Evolutionary conservation across 225 moss, liverwort and hornwort genomes (phyloP), one percentile per base, ranked within the genome.

Genomic region (Anthoceros angustus): DNA sequence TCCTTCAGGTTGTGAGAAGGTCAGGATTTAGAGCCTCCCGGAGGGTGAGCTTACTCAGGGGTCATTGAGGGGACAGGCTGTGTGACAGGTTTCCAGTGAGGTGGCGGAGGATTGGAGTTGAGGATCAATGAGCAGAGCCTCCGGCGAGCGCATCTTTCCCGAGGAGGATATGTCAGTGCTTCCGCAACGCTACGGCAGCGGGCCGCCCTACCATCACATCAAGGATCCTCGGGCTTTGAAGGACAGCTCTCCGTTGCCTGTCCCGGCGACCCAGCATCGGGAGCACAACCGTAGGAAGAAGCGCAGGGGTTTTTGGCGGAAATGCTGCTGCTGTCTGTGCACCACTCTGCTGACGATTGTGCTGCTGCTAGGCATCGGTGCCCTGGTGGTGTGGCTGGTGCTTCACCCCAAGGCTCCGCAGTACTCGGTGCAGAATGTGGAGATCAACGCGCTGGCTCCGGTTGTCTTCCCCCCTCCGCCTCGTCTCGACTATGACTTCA

Each of bases 401-500:
- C 66, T 66, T 39, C 66, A 12, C 3, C 66, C 66, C 66, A 66
- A 66, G 66, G 41, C 40, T 24, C 66, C 66, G 12, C 12, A 42
- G 42, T 66, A 42, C 40, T 12, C 24, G 14, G 42, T 66, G 40
- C 66, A 42, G 43, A 41, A 66, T 42, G 66, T 66, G 40, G 42
- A 39, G 66, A 43, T 66, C 41, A 42, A 7, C 55, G 55, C n/a
- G 55, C 55, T 55, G 15, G 55, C 32, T 32, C 32, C 15, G 55
- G 55, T 20, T 18, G 1, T 18, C 0, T 23, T 15, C 1, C 6
- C 55, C 5, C 55, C 55, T 9, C n/a, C 46, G 12, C 46, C 55
- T 55, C 14, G 23, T 0, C 55, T 55, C 18, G 14, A 7, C 55
- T 55, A 55, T 23, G 76, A 76, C 48, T 65, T 89, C 0, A 62